Conservation (phyloP, 805 yeast species). For the Wickerhamiella occidentalis region DNA sequence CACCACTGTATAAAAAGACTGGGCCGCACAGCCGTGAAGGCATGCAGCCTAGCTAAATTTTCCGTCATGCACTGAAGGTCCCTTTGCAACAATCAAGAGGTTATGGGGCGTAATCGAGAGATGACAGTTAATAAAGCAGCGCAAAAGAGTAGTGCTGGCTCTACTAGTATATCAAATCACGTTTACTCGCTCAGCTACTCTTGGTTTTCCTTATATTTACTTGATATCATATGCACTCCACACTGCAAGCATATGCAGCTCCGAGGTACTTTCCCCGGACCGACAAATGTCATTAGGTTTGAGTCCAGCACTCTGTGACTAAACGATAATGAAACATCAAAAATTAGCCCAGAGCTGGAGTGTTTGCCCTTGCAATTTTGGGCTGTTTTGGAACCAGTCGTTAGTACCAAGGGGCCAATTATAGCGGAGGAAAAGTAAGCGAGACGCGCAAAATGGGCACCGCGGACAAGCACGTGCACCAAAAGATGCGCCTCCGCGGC, state of each 20-base stretch:
- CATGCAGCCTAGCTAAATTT: neutral
- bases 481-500: neutral
- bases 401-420: conserved; percentile 2
- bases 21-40: neutral
- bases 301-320: neutral
- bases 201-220: neutral
- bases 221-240: conserved; percentile 4
- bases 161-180: no score
- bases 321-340: neutral
- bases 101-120: no score
- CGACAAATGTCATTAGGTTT: neutral
- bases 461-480: neutral
- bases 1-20: no score
- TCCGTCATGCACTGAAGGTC: neutral
- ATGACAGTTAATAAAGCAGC: no score
- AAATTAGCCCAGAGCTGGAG: neutral
- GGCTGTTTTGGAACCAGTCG: neutral
- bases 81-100: no score
- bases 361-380: neutral
- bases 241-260: conserved; percentile 7
- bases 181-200: no score
- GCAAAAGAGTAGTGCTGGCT: no score
- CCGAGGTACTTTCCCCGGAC: neutral
- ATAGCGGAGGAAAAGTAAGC: neutral
- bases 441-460: neutral